These are phyloP conservation scores for Lagerstroemia speciosa DNA, from an alignment of 345 rosid species.

Conservation along the genomic window DNA sequence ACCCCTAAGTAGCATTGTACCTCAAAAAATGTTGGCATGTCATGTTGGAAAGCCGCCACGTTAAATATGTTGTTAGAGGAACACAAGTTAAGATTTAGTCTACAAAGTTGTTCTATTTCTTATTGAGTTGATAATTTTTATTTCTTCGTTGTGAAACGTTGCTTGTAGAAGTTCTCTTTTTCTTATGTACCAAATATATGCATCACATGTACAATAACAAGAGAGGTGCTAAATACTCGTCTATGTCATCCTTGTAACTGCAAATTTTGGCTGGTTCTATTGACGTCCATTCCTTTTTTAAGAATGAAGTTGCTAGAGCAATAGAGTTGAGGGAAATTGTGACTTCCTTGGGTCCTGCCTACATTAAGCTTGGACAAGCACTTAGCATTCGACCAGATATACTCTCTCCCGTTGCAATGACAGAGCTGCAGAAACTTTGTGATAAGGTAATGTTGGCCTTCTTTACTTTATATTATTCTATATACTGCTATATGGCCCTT, in stretches of 20 bases:
- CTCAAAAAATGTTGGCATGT: not conserved
- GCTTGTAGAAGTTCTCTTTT: not conserved
- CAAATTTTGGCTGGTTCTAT: constrained; percentile 1
- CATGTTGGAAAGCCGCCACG: not conserved
- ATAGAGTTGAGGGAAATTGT: constrained; percentile 94
- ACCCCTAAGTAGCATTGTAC: not conserved
- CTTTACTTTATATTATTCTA: not conserved
- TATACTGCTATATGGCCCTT: not conserved
- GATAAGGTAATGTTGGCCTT: constrained; percentile 56
- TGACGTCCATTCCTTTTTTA: constrained; percentile 14
- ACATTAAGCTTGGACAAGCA: constrained; percentile 96
- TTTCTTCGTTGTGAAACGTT: not conserved
- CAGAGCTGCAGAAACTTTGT: constrained; percentile 93
- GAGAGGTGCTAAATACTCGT: not conserved
- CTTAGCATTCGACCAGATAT: constrained; percentile 96
- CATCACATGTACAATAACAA: not conserved
- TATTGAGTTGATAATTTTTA: not conserved
- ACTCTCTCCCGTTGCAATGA: constrained; percentile 86
- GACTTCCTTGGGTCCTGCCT: constrained; percentile 97
- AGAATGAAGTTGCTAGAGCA: constrained; percentile 97
- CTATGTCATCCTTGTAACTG: not conserved
- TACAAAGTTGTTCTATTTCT: not conserved
- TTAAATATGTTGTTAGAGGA: not conserved
- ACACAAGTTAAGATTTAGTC: not conserved
- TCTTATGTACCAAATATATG: not conserved